Evolutionary conservation across 2,329 filamentous ascomycete genomes (phyloP), one percentile per base, ranked within the genome.

Genomic region (Elsinoe necatrix): DNA sequence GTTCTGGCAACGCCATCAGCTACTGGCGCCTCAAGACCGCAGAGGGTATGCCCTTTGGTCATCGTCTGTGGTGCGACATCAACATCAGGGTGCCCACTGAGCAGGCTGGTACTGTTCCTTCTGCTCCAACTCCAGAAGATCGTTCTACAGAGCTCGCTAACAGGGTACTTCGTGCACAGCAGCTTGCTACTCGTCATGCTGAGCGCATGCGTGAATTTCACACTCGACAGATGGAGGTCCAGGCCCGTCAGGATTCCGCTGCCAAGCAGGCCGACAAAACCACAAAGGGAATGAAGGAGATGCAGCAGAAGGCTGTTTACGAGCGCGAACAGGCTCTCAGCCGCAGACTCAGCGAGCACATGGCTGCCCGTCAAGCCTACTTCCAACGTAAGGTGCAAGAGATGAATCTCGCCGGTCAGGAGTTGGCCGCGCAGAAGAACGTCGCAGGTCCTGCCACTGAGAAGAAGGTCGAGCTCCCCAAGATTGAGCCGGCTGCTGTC

Each of bases 1-100:
- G 87, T 50, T 73, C 82, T 56, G 91, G 92, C 56, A 87, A 86
- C 70, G 79, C 85, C 59, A 93, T 95, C 66, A 97, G 93, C 1
- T 96, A 96, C 79, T 98, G 93, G 93, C 90, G 92, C 61, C 76
- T 98, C 62, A 95, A 91, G 64, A 84, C 88, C 58, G 79, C 83
- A 6, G 84, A 89, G 57, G 91, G 91, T 21, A 76, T 80, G 61
- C 86, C 89, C 62, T 96, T 97, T 62, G 93, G 93, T 37, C 88
- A 96, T 74, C 87, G 90, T 66, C 78, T 98, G 48, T 98, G 92
- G 92, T 96, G 92, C 68, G 90, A 97, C 63, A 82, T 98, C 61
- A 80, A 82, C 52, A 89, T 96, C 57, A 56, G 31, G 42, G 43
- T 20, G 39, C 18, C 48, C n/a, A 45, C 21, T 18, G 42, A 45